Base-by-base conservation (phyloP, 345 rosid genomes). In the Euclidium syriacum region DNA sequence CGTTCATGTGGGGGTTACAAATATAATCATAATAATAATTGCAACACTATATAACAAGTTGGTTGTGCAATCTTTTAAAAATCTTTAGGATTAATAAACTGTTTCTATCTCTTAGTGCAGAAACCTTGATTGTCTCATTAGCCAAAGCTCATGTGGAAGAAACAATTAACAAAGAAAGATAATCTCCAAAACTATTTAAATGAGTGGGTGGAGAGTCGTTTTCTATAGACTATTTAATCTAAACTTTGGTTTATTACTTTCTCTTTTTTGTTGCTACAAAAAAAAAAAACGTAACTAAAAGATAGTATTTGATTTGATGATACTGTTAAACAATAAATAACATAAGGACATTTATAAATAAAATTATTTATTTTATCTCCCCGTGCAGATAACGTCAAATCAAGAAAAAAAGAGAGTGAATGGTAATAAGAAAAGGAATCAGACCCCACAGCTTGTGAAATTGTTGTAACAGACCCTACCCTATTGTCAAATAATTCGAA, bases 171-270 rank as follows among this genome's bases (percentile, higher is more conserved):
- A 53, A 62, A 62, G 8, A 44, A 53, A 70, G 26, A 44, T 70
- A 35, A 70, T 62, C 68, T 36, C 44, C 58, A 54, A 70, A 53
- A 61, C 52, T 64, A 64, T 26, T 32, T 41, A 58, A 58, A 65
- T 14, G 65, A 58, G 81, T 76, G 2, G 95, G 84, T 80, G 71
- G 62, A 49, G 71, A 23, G 86, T 79, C 83, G 76, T 83, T 84
- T 84, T 81, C 18, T 38, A n/a, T 56, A 68, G 65, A 65, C 44
- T 63, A n/a, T 77, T 71, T 75, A 35, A 33, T 58, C 62, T 64
- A 49, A 57, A 39, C 70, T 35, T 24, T 65, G 55, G 55, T 40
- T 58, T 56, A 62, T 62, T 63, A 55, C 52, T 62, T 25, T 64
- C 20, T 52, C 12, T 18, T 29, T 70, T 51, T 32, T 11, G 42